Percentiles rank a stretch among this genome's conserved stretches.
phyloP scores from a whole-genome alignment of 495 filamentous ascomycete genomes.

The Penicillium maclennaniae region DNA sequence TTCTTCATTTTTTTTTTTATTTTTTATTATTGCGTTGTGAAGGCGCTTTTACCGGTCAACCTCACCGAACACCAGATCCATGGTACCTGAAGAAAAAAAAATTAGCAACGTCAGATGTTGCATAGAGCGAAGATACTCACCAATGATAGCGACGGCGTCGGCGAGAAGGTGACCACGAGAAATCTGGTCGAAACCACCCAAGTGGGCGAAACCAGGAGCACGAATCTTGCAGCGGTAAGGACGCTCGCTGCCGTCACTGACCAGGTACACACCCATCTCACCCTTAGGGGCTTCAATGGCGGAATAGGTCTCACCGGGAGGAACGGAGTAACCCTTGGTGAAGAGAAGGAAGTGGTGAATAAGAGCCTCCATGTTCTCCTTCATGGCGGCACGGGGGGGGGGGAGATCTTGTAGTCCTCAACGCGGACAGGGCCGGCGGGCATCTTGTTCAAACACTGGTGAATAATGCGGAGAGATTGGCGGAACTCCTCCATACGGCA shows the following conservation, averaged over 20 bases:
- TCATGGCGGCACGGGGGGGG: constrained; percentile 95
- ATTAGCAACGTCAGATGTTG: constrained; percentile 9
- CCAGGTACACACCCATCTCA: constrained; percentile 98
- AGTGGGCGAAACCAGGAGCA: constrained; percentile 93
- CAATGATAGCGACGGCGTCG: constrained; percentile 95
- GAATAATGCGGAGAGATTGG: constrained; percentile 94
- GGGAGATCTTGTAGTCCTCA: constrained; percentile 99
- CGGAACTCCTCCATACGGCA: constrained; percentile 99
- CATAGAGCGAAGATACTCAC: constrained; percentile 29
- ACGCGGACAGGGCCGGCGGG: constrained; percentile 88
- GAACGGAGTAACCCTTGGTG: constrained; percentile 96
- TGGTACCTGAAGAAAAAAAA: constrained; percentile 49
- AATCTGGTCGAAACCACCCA: constrained; percentile 91
- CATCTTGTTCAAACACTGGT: constrained; percentile 99
- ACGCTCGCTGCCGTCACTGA: constrained; percentile 91
- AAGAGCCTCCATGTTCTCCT: constrained; percentile 99
- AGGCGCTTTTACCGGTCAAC: constrained; percentile 55
- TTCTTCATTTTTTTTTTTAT: constrained; percentile 23
- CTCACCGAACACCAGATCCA: constrained; percentile 82
- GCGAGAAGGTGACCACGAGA: constrained; percentile 88
- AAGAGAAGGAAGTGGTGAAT: constrained; percentile 99
- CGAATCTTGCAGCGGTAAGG: constrained; percentile 98
- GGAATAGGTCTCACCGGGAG: constrained; percentile 97
- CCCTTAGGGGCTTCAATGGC: constrained; percentile 99
- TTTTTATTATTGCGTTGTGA: constrained; percentile 25